Evolutionary conservation across 306 rosid species (phyloP).

Genomic region (Rosa lucieae): DNA sequence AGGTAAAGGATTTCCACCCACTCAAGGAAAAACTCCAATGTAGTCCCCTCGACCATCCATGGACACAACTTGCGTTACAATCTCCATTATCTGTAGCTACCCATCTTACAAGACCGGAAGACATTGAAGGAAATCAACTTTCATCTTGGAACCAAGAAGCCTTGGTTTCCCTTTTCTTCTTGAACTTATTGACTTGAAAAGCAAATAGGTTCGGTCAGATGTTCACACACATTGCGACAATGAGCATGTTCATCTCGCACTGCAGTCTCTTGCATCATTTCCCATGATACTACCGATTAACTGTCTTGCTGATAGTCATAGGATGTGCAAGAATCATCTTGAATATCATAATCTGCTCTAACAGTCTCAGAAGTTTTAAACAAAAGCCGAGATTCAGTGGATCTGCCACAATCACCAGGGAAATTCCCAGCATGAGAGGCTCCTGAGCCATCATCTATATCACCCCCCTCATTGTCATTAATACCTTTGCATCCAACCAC

Average conservation of each 20-base stretch:
- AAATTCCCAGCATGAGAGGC: conserved; percentile 10
- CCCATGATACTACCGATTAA: not conserved
- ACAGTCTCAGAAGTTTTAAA: conserved; percentile 11
- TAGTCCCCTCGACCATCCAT: not conserved
- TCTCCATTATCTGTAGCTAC: not conserved
- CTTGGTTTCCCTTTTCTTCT: not conserved
- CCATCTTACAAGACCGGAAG: conserved; percentile 1
- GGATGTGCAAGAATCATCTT: conserved; percentile 40
- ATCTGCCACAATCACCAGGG: conserved; percentile 6
- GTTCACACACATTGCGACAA: not conserved
- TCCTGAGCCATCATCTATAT: conserved; percentile 28
- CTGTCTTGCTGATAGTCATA: conserved; percentile 25
- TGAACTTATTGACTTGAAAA: not conserved
- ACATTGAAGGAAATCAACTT: not conserved
- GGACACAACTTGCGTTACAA: not conserved
- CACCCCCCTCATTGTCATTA: conserved; percentile 30
- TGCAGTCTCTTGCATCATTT: conserved; percentile 16
- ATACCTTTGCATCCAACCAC: conserved; percentile 12
- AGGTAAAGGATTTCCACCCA: not conserved
- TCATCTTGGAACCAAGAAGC: conserved; percentile 6
- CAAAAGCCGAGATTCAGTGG: not conserved
- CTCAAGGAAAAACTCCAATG: not conserved
- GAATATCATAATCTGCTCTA: conserved; percentile 18
- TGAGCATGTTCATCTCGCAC: conserved; percentile 9
- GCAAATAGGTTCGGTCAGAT: conserved; percentile 1